Evolutionary conservation across 176 grass and related monocot genomes (phyloP).

Genomic region (Zea mays): Zm-B73-REFERENCE-NAM-5.0 NC_050100.1:195464501-195465000

Average conservation of each 20-base stretch:
- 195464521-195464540: background rate
- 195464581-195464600: constrained; percentile 82
- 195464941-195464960: background rate
- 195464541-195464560: constrained; percentile 9
- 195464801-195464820: background rate
- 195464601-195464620: constrained; percentile 67
- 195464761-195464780: constrained; percentile 2
- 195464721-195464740: background rate
- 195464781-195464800: background rate
- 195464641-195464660: constrained; percentile 55
- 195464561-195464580: constrained; percentile 84
- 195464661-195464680: constrained; percentile 1
- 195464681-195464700: background rate
- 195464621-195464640: constrained; percentile 81
- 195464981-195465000: background rate
- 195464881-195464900: background rate
- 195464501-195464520: constrained; percentile 8
- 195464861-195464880: background rate
- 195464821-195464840: background rate
- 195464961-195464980: background rate
- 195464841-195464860: background rate
- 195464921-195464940: background rate
- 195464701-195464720: background rate
- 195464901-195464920: background rate
- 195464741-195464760: constrained; percentile 7